A percentile compares a stretch with the other conserved stretches of the same genome.
Conservation (phyloP, 805 yeast genomes). For the Naumovozyma baii region DNA sequence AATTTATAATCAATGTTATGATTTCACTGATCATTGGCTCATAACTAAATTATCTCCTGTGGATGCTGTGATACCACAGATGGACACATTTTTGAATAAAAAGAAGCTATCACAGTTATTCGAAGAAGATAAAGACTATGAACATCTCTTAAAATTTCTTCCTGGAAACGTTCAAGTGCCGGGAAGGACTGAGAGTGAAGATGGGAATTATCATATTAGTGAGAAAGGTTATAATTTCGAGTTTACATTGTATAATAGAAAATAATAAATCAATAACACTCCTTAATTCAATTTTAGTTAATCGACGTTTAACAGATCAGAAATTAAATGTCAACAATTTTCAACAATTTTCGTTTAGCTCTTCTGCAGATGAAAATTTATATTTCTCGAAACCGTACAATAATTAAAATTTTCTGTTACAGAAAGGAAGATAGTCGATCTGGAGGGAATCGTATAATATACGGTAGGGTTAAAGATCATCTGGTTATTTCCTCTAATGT, state of each 20-base stretch:
- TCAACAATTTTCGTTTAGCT: neutral
- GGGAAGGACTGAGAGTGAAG: slow-evolving; percentile 35
- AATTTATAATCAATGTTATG: slow-evolving; percentile 51
- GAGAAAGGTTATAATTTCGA: slow-evolving; percentile 47
- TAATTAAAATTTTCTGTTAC: too few species aligned
- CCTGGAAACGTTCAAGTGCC: slow-evolving; percentile 20
- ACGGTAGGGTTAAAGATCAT: too few species aligned
- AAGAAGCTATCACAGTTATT: slow-evolving; percentile 10
- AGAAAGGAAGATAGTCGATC: too few species aligned
- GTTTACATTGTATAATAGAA: slow-evolving; percentile 50
- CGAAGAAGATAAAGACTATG: slow-evolving; percentile 19
- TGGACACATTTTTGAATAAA: slow-evolving; percentile 63
- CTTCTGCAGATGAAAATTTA: neutral
- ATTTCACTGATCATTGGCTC: slow-evolving; percentile 44
- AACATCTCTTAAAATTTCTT: slow-evolving; percentile 32
- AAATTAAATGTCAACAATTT: too few species aligned
- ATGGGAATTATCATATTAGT: slow-evolving; percentile 31
- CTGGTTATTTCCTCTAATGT: too few species aligned
- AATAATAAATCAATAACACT: too few species aligned
- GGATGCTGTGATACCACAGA: slow-evolving; percentile 31
- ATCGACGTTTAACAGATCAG: too few species aligned
- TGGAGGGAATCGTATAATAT: too few species aligned
- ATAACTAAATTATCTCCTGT: slow-evolving; percentile 56
- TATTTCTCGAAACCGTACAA: neutral
- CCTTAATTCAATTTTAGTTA: too few species aligned